Conservation (phyloP, 371 early-diverging fungal genomes). For the Mortierella sp. region DNA sequence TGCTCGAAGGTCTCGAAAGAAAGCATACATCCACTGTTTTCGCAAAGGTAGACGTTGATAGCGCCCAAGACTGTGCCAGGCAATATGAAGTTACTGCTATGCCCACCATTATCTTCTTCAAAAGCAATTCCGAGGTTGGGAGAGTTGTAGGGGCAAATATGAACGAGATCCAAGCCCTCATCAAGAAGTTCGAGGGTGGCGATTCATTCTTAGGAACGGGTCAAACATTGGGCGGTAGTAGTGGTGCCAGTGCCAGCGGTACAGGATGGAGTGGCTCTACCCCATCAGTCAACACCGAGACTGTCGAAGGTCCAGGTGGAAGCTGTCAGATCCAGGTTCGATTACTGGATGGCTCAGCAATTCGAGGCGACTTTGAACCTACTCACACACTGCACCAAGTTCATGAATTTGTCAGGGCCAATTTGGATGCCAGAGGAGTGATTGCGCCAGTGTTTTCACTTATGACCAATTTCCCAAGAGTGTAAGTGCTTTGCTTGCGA, state of each 20-base stretch:
- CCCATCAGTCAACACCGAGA: slow-evolving; percentile 3
- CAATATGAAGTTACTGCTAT: slow-evolving; percentile 44
- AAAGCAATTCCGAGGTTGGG: slow-evolving; percentile 43
- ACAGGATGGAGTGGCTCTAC: background rate
- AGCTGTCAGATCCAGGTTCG: slow-evolving; percentile 55
- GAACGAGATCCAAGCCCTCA: slow-evolving; percentile 39
- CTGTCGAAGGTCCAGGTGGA: slow-evolving; percentile 50
- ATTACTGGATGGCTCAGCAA: slow-evolving; percentile 38
- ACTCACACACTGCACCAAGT: slow-evolving; percentile 40
- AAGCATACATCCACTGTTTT: slow-evolving; percentile 50
- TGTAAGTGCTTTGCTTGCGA: slow-evolving; percentile 13
- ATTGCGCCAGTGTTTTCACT: slow-evolving; percentile 28
- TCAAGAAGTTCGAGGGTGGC: slow-evolving; percentile 41
- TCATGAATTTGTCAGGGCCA: slow-evolving; percentile 46
- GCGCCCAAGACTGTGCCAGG: slow-evolving; percentile 43
- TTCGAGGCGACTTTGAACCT: slow-evolving; percentile 53
- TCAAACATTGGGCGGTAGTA: slow-evolving; percentile 33
- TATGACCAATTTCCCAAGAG: slow-evolving; percentile 53
- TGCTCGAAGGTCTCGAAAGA: slow-evolving; percentile 50
- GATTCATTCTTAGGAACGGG: slow-evolving; percentile 36
- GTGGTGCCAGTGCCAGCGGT: slow-evolving; percentile 6
- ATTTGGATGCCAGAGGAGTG: slow-evolving; percentile 39
- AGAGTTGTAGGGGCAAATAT: slow-evolving; percentile 52
- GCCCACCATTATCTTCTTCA: slow-evolving; percentile 57
- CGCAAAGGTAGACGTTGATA: slow-evolving; percentile 59